Percentiles rank a stretch among this genome's conserved stretches.
phyloP scores from a whole-genome alignment of 2,329 filamentous ascomycete species.

The Fragosphaeria purpurea region DNA sequence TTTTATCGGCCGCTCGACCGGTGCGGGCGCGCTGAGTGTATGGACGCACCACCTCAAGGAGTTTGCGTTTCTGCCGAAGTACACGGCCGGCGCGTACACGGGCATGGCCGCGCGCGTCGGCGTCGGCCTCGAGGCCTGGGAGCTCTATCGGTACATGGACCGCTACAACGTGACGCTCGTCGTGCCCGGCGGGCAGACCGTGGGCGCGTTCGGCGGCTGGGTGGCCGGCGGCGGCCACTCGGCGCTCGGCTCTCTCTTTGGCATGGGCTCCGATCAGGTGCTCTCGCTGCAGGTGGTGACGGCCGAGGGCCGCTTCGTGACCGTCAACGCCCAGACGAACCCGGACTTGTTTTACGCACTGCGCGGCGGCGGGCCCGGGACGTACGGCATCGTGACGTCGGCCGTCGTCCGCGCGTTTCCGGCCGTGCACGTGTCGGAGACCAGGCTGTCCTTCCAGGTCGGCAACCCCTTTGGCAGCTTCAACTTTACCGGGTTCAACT shows the following conservation, averaged over 20 bases:
- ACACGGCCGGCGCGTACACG: conserved; percentile 19
- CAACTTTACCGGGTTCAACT: conserved; percentile 1
- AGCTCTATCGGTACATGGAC: conserved; percentile 21
- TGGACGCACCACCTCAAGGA: conserved; percentile 40
- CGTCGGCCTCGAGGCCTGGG: conserved; percentile 26
- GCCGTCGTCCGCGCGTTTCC: conserved; percentile 11
- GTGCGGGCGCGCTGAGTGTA: conserved; percentile 34
- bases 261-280: conserved; percentile 41
- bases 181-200: conserved; percentile 22
- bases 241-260: conserved; percentile 33
- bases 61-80: conserved; percentile 26
- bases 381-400: conserved; percentile 13
- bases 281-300: conserved; percentile 37
- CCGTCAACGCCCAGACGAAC: conserved; percentile 28
- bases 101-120: conserved; percentile 28
- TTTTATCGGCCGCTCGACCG: conserved; percentile 35
- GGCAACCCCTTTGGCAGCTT: neutral
- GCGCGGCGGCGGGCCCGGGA: conserved; percentile 35
- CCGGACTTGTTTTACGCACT: conserved; percentile 48
- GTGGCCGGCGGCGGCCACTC: conserved; percentile 42
- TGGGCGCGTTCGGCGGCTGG: conserved; percentile 38
- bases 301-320: conserved; percentile 33
- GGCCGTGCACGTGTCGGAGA: conserved; percentile 8
- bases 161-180: conserved; percentile 20
- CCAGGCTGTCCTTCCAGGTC: conserved; percentile 6